A percentile compares a stretch with the other conserved stretches of the same genome.
These are phyloP conservation scores for Colletotrichum noveboracense DNA, from an alignment of 2,329 filamentous ascomycete species.

Conservation along the genomic window DNA sequence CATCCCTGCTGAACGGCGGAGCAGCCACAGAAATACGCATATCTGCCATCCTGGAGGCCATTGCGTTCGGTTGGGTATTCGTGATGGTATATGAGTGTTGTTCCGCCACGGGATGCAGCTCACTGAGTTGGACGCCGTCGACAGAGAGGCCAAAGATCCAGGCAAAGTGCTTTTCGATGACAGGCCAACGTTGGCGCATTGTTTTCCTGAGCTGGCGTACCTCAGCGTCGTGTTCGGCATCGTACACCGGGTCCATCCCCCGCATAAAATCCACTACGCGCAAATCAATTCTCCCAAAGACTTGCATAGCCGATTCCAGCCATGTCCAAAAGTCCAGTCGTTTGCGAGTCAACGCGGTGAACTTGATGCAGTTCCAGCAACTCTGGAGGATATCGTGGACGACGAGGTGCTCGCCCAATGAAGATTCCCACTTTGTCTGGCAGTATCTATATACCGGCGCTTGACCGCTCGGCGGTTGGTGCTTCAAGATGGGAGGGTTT, in stretches of 20 bases:
- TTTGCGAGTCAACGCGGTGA: background rate
- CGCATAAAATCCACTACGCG: background rate
- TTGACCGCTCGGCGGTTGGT: background rate
- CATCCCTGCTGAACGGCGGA: background rate
- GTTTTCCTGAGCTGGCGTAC: background rate
- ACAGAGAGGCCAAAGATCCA: background rate
- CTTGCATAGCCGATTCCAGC: background rate
- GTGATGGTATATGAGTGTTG: background rate
- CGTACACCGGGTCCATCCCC: background rate
- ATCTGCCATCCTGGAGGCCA: background rate
- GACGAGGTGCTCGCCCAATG: background rate
- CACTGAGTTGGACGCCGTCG: background rate
- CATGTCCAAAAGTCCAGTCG: background rate
- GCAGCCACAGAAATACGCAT: background rate
- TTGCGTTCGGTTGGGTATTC: background rate
- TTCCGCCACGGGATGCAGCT: background rate
- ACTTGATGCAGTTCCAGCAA: background rate
- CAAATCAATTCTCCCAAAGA: background rate
- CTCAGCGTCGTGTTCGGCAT: background rate
- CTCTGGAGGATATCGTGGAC: background rate
- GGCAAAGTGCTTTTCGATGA: background rate
- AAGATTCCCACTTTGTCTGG: background rate
- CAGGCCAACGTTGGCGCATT: background rate
- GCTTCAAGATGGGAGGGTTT: background rate
- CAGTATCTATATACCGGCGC: background rate